Percentiles rank a stretch among this genome's conserved stretches.
Evolutionary conservation across 768 basidiomycete species (phyloP).

Genomic region (Coprinellus aureogranulatus): DNA sequence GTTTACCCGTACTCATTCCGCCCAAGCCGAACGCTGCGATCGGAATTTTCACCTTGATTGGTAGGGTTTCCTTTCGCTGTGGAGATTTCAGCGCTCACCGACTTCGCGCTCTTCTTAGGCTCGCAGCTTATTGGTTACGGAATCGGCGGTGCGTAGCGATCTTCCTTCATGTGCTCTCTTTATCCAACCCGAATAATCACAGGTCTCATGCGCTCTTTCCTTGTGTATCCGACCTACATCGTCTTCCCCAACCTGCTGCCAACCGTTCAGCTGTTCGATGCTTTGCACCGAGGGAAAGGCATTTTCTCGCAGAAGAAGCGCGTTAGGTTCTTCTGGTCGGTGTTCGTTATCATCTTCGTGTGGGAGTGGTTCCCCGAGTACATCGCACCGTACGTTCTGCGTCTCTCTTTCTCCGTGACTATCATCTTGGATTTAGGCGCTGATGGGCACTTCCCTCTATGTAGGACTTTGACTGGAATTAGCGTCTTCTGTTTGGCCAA

Average conservation of each 20-base stretch:
- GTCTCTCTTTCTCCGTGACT: conserved; percentile 9
- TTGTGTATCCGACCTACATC: conserved; percentile 51
- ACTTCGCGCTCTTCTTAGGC: conserved; percentile 12
- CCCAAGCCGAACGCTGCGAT: conserved; percentile 37
- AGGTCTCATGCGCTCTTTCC: conserved; percentile 46
- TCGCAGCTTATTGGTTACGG: conserved; percentile 43
- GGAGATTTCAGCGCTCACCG: not conserved
- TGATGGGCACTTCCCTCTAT: conserved; percentile 13
- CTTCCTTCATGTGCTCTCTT: too few relatives aligned
- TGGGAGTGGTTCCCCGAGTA: conserved; percentile 59
- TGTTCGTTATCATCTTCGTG: conserved; percentile 51
- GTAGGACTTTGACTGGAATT: conserved; percentile 56
- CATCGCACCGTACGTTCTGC: conserved; percentile 34
- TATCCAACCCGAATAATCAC: too few relatives aligned
- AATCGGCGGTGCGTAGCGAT: conserved; percentile 28
- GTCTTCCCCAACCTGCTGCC: conserved; percentile 42
- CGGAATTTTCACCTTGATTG: conserved; percentile 42
- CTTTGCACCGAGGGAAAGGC: conserved; percentile 44
- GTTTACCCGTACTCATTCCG: not conserved
- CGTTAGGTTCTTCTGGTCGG: conserved; percentile 55
- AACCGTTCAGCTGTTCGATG: conserved; percentile 39
- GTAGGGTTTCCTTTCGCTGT: conserved; percentile 12
- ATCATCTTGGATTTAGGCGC: too few relatives aligned
- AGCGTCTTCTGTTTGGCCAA: conserved; percentile 57
- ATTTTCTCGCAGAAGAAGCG: conserved; percentile 48